Base-by-base conservation (phyloP, 257 asterid genomes). In the Solanum microdontum region DNA sequence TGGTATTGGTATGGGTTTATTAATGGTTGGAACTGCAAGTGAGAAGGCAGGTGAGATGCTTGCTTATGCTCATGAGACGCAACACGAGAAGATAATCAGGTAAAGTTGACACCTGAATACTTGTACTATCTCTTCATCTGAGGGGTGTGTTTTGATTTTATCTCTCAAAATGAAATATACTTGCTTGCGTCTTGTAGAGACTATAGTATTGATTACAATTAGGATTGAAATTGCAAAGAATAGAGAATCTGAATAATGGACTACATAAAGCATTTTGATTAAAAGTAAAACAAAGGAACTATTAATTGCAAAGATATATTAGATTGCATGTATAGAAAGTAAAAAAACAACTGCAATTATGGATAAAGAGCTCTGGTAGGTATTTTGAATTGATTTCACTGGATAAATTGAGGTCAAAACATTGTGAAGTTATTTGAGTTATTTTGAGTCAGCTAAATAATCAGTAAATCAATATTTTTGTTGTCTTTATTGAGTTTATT, bases 11-110 rank as follows among this genome's bases (percentile, higher is more conserved):
- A 94, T 97, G 99, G 99, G 99, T 66, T 89, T 97, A 79, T 90
- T 97, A 83, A 94, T 96, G 99, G 99, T 95, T 91, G 99, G 99
- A 88, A 97, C 97, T 85, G 99, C 98, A 33, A 95, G 98, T 85
- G 99, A 96, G 90, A 97, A 93, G 93, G 98, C 99, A 73, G 92
- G 87, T 45, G 99, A 97, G 91, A 96, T 97, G 99, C 97, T 97
- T 89, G 96, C 96, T 86, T 97, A 97, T 92, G 98, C 99, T 1
- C 99, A 97, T 84, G 98, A 97, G 88, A 97, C 99, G 1, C 99
- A 96, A 90, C 99, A 97, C 74, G 99, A 97, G 91, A 97, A 96
- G 91, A 97, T 96, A 87, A 96, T 95, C 84, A 93, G 98, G 99
- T 97, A 85, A 77, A 40, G 14, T 84, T 86, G 84, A 75, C 68